Conservation (phyloP, 352 stramenopile species). For the Elongisporangium undulatum region DNA sequence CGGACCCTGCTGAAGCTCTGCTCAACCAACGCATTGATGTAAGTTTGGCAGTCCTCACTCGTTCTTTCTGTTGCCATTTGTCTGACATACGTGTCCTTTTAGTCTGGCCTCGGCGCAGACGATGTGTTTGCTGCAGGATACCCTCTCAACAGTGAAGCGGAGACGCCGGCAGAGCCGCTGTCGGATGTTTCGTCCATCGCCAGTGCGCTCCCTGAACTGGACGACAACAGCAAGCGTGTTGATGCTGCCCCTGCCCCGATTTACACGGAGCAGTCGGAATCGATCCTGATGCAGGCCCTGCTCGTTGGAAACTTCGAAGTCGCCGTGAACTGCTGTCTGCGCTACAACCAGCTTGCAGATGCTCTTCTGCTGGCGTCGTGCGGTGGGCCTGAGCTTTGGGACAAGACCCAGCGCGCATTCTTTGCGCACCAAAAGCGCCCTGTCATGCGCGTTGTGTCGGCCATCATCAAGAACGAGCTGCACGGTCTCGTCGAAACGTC, state of each 20-base stretch:
- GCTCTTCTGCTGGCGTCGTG: conserved; percentile 92
- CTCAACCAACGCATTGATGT: conserved; percentile 76
- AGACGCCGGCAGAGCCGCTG: conserved; percentile 29
- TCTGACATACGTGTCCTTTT: conserved; percentile 6
- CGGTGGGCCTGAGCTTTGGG: conserved; percentile 93
- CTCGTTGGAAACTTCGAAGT: conserved; percentile 98
- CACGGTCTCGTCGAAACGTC: conserved; percentile 79
- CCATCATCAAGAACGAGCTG: conserved; percentile 95
- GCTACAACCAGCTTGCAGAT: conserved; percentile 95
- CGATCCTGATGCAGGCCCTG: conserved; percentile 92
- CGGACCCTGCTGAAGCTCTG: conserved; percentile 17
- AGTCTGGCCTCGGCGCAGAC: conserved; percentile 58
- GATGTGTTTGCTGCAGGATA: conserved; percentile 77
- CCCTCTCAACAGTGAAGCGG: conserved; percentile 32
- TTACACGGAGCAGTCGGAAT: conserved; percentile 90
- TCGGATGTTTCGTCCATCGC: conserved; percentile 44
- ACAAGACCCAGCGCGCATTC: conserved; percentile 94
- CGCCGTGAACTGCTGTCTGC: conserved; percentile 96
- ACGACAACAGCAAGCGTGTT: conserved; percentile 73
- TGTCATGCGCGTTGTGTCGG: conserved; percentile 95
- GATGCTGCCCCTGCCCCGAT: conserved; percentile 56
- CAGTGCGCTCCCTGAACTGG: conserved; percentile 38
- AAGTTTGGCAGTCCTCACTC: conserved; percentile 16
- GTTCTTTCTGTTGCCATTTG: conserved; percentile 4
- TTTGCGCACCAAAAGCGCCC: conserved; percentile 89